Evolutionary conservation across 495 filamentous ascomycete genomes (phyloP).

Genomic region (Parachaetomium inaequale): DNA sequence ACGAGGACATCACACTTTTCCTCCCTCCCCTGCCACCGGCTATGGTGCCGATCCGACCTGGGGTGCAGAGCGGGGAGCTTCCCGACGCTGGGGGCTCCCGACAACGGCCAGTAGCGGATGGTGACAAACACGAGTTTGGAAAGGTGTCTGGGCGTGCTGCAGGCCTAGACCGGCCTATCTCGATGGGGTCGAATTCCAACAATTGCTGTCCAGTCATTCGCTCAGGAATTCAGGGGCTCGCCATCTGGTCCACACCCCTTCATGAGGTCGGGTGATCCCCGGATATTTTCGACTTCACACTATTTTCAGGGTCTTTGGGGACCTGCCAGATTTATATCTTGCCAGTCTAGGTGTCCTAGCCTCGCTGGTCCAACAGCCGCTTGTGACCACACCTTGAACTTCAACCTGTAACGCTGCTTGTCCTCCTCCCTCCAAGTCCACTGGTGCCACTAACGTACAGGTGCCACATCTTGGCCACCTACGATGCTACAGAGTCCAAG

Average conservation of each 20-base stretch:
- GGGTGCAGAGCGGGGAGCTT: neutral
- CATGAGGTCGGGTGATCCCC: neutral
- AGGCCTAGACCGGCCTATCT: neutral
- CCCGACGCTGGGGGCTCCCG: neutral
- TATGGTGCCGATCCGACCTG: slow-evolving; percentile 4
- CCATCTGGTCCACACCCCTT: neutral
- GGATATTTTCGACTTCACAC: neutral
- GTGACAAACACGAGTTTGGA: neutral
- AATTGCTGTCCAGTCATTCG: neutral
- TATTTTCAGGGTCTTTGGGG: no score
- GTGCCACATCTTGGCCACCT: neutral
- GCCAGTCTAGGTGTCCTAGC: no score
- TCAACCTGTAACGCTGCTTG: no score
- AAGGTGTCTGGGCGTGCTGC: slow-evolving; percentile 1
- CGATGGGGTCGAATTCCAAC: neutral
- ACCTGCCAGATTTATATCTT: no score
- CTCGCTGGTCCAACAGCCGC: no score
- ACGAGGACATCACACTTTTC: slow-evolving; percentile 14
- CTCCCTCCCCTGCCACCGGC: neutral
- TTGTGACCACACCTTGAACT: no score
- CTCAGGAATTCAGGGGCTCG: neutral
- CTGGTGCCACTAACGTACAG: no score
- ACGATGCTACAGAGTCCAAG: neutral
- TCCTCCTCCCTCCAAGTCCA: no score
- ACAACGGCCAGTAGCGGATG: slow-evolving; percentile 11